Conservation (phyloP, 306 rosid species). For the Clitoria ternatea region DNA sequence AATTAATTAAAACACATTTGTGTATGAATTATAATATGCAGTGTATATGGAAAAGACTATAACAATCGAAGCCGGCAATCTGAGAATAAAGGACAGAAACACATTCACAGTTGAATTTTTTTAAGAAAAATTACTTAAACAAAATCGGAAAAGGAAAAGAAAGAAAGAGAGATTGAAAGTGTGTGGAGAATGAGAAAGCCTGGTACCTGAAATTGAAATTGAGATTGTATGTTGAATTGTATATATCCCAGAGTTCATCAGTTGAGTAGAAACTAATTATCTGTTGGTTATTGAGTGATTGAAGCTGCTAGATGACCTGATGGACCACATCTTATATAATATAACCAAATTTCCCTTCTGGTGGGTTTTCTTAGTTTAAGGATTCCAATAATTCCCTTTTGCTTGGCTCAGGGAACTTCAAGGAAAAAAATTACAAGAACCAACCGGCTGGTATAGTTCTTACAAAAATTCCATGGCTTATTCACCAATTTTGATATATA, state of each 20-base stretch:
- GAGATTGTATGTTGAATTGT: neutral
- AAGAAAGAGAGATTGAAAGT: neutral
- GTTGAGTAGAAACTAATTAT: neutral
- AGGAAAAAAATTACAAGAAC: neutral
- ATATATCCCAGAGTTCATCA: neutral
- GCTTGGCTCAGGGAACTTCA: neutral
- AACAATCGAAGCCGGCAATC: neutral
- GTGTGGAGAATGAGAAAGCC: neutral
- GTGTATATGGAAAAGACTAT: neutral
- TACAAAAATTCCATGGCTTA: neutral
- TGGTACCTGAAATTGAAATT: conserved; percentile 26
- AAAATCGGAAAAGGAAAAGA: neutral
- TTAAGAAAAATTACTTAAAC: neutral
- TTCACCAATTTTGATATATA: neutral
- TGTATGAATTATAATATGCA: neutral
- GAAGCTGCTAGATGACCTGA: conserved; percentile 99
- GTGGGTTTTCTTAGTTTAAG: neutral
- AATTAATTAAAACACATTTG: neutral
- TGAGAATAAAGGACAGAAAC: neutral
- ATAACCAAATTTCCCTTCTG: neutral
- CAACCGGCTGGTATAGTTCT: neutral
- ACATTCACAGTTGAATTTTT: neutral
- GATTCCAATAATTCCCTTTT: neutral
- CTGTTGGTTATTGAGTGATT: conserved; percentile 83
- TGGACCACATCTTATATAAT: conserved; percentile 26